A percentile compares a stretch with the other conserved stretches of the same genome.
phyloP scores from a whole-genome alignment of 352 stramenopile species.

The Phytophthora megakarya region DNA sequence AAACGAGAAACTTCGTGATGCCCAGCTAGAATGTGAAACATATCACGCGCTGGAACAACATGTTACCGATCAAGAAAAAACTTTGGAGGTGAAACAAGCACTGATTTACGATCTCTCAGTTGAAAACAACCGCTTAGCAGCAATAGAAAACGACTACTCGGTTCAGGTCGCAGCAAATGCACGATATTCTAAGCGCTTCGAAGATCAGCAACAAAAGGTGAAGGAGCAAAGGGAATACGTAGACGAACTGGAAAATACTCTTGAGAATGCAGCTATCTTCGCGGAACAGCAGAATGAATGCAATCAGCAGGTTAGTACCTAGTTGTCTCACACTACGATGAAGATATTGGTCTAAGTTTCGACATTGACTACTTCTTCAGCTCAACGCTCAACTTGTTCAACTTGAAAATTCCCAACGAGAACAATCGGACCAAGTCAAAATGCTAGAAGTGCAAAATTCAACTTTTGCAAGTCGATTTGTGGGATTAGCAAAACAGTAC shows the following conservation, averaged over 20 bases:
- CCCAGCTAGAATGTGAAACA: constrained; percentile 21
- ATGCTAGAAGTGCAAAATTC: constrained; percentile 19
- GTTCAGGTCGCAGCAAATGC: constrained; percentile 22
- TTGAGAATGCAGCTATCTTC: constrained; percentile 35
- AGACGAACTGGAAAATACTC: constrained; percentile 23
- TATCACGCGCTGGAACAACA: constrained; percentile 38
- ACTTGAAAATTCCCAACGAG: constrained; percentile 18
- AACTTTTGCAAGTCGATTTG: constrained; percentile 21
- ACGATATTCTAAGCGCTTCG: constrained; percentile 12
- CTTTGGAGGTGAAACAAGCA: constrained; percentile 13
- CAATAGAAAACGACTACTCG: constrained; percentile 34
- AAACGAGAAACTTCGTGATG: constrained; percentile 32
- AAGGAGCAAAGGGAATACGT: constrained; percentile 15
- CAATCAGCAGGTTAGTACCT: constrained; percentile 36
- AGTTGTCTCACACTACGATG: neutral
- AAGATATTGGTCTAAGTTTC: neutral
- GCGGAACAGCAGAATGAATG: constrained; percentile 46
- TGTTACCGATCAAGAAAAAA: constrained; percentile 9
- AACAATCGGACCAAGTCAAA: constrained; percentile 17
- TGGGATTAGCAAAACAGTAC: constrained; percentile 30
- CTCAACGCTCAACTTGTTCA: constrained; percentile 23
- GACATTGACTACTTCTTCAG: constrained; percentile 6
- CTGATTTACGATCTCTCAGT: constrained; percentile 34
- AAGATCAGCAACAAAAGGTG: constrained; percentile 24
- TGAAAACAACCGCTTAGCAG: constrained; percentile 43